These are phyloP conservation scores for Trichoderma sp. DNA, from an alignment of 2,329 filamentous ascomycete genomes.

Conservation along the genomic window DNA sequence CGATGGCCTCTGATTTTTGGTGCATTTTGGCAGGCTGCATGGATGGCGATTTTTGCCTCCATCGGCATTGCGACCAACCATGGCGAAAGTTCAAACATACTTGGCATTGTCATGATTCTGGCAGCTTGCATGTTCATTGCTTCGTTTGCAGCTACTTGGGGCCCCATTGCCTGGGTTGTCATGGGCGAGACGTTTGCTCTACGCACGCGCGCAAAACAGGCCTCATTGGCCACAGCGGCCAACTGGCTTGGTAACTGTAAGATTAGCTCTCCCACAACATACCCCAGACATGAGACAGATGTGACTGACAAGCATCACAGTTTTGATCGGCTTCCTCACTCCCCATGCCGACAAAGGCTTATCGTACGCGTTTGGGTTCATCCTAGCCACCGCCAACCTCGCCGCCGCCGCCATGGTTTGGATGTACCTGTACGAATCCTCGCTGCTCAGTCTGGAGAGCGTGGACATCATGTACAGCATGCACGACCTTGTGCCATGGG, in stretches of 20 bases:
- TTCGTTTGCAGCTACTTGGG: constrained; percentile 68
- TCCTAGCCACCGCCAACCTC: constrained; percentile 62
- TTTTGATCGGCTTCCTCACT: constrained; percentile 65
- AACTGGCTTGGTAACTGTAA: constrained; percentile 60
- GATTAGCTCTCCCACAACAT: constrained; percentile 1
- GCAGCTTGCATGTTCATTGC: constrained; percentile 72
- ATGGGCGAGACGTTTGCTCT: constrained; percentile 64
- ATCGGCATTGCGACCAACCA: constrained; percentile 48
- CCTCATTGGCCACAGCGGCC: constrained; percentile 51
- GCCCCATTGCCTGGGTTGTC: constrained; percentile 66
- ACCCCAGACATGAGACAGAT: neutral
- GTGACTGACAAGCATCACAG: constrained; percentile 26
- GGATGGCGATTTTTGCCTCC: constrained; percentile 62
- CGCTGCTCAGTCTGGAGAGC: constrained; percentile 64
- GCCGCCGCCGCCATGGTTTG: constrained; percentile 58
- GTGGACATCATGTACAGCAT: constrained; percentile 69
- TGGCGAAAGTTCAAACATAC: constrained; percentile 34
- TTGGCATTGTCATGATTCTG: constrained; percentile 67
- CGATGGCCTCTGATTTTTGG: constrained; percentile 64
- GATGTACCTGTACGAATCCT: constrained; percentile 67
- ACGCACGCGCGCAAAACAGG: constrained; percentile 52
- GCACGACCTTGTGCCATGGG: constrained; percentile 56
- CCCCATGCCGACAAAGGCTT: constrained; percentile 62
- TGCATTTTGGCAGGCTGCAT: constrained; percentile 63
- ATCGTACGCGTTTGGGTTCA: constrained; percentile 61